Percentiles rank a stretch among this genome's conserved stretches.
Conservation (phyloP, 768 basidiomycete genomes). For the Mycena maculata region DNA sequence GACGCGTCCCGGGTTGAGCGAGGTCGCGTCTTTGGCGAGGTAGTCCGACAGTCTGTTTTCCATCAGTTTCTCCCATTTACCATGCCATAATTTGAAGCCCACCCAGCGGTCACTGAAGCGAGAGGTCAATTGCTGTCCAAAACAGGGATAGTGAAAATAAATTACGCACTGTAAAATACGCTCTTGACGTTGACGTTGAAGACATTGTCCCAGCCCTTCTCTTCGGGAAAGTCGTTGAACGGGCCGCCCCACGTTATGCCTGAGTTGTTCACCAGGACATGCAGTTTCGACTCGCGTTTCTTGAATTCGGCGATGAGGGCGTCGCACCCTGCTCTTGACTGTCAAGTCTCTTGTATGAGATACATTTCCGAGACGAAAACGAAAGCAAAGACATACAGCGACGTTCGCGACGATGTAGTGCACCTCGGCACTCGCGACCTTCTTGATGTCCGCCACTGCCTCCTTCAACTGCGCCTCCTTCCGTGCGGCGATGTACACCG, state of each 20-base stretch:
- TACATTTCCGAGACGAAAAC: neutral
- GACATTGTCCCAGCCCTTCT: constrained; percentile 88
- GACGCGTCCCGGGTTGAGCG: constrained; percentile 75
- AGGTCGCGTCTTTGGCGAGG: constrained; percentile 72
- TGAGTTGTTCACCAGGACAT: constrained; percentile 88
- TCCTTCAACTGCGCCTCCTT: constrained; percentile 84
- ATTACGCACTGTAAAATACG: constrained; percentile 76
- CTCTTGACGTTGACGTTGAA: constrained; percentile 89
- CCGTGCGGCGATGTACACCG: constrained; percentile 90
- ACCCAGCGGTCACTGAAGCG: constrained; percentile 70
- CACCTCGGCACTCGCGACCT: constrained; percentile 67
- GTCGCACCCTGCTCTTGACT: constrained; percentile 86
- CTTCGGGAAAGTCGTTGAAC: constrained; percentile 78
- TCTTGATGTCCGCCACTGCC: constrained; percentile 70
- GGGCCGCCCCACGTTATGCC: constrained; percentile 84
- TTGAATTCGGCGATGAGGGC: constrained; percentile 75
- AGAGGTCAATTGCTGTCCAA: neutral
- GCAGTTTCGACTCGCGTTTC: constrained; percentile 75
- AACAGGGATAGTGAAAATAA: neutral
- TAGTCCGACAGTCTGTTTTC: constrained; percentile 63
- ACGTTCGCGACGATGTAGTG: constrained; percentile 83
- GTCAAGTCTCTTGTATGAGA: neutral
- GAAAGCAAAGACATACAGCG: constrained; percentile 60
- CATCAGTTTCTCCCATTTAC: neutral
- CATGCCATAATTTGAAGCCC: constrained; percentile 21